Conservation (phyloP, 345 rosid genomes). For the Gossypium rotundifolium region DNA sequence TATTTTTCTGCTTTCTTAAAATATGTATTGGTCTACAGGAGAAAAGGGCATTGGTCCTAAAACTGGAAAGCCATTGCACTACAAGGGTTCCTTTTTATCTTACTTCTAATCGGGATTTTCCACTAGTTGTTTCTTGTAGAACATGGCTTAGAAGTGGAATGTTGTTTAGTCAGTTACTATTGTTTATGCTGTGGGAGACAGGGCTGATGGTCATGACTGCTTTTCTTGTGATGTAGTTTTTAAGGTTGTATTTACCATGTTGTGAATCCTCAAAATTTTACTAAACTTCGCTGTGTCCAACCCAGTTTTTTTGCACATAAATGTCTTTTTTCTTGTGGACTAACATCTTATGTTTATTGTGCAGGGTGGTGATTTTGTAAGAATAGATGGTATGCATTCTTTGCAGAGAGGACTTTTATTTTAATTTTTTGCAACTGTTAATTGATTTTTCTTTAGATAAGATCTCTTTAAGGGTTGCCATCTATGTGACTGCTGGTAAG, state of each 20-base stretch:
- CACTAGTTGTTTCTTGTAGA: conserved; percentile 34
- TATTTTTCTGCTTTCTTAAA: conserved; percentile 15
- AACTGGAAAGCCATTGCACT: conserved; percentile 84
- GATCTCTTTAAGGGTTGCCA: background rate
- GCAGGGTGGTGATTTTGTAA: conserved; percentile 96
- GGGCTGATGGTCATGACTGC: conserved; percentile 95
- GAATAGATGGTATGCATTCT: conserved; percentile 73
- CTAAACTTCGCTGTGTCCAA: conserved; percentile 40
- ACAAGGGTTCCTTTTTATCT: conserved; percentile 73
- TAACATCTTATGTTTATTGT: conserved; percentile 29
- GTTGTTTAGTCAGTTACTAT: conserved; percentile 74
- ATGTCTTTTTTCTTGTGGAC: conserved; percentile 10
- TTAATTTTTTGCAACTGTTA: background rate
- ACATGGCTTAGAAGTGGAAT: conserved; percentile 59
- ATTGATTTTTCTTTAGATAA: background rate
- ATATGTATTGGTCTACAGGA: conserved; percentile 35
- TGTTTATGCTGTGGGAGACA: conserved; percentile 98
- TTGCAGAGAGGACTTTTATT: background rate
- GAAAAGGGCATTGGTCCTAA: conserved; percentile 82
- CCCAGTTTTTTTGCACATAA: conserved; percentile 14
- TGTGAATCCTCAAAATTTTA: conserved; percentile 50
- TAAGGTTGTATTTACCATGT: conserved; percentile 91
- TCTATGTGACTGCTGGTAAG: background rate
- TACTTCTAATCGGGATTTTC: conserved; percentile 6
- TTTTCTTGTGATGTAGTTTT: conserved; percentile 96